Percentiles rank a stretch among this genome's conserved stretches.
These are phyloP conservation scores for Aspergillus tubingensis DNA, from an alignment of 2,329 filamentous ascomycete genomes.

Conservation along the genomic window DNA sequence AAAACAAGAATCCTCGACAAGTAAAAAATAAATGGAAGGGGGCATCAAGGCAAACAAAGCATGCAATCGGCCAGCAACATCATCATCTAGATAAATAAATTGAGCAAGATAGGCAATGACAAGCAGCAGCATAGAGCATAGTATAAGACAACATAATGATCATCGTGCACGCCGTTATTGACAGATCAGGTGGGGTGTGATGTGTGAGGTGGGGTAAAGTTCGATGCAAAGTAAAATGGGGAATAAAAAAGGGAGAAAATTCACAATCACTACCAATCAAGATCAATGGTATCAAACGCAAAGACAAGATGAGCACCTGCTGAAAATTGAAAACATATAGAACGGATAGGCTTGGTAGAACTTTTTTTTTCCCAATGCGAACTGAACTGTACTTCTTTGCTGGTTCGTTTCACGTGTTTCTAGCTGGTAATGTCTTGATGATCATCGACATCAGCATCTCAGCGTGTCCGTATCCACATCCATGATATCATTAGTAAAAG, in stretches of 20 bases:
- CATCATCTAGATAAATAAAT: not conserved
- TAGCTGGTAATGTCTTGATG: conserved; percentile 11
- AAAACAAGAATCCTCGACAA: not conserved
- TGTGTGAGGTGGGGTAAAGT: conserved; percentile 8
- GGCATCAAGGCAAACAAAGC: not conserved
- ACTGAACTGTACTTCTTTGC: not conserved
- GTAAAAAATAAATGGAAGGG: not conserved
- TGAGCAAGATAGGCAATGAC: not conserved
- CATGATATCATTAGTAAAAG: conserved; percentile 14
- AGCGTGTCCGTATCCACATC: conserved; percentile 14
- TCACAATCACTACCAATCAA: conserved; percentile 15
- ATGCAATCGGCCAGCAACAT: not conserved
- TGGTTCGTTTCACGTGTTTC: conserved; percentile 1
- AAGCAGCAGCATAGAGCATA: conserved; percentile 11
- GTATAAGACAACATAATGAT: conserved; percentile 2
- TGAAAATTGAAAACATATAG: conserved; percentile 8
- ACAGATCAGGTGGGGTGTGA: conserved; percentile 7
- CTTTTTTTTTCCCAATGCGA: not conserved
- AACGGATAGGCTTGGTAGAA: not conserved
- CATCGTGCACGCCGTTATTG: not conserved
- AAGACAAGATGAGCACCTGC: conserved; percentile 14
- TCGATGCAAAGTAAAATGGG: conserved; percentile 21
- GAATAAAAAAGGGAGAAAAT: conserved; percentile 18
- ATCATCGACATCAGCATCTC: conserved; percentile 13
- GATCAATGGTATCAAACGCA: conserved; percentile 22